phyloP scores from a whole-genome alignment of 441 rosid species.

The Macaranga tanarius region DNA sequence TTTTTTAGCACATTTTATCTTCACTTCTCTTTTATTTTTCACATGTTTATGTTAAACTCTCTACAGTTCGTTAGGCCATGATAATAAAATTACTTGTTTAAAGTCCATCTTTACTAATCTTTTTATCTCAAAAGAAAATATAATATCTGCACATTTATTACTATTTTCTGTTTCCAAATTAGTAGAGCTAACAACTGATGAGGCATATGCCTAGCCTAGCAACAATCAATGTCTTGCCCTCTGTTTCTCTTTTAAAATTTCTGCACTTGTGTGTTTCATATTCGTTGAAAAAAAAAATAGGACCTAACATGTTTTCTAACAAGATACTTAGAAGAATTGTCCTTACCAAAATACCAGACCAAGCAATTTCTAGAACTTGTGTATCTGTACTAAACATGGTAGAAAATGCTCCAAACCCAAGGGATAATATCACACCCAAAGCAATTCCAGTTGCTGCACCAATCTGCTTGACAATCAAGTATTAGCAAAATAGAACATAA shows the following conservation, averaged over 20 bases:
- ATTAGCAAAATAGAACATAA: slow-evolving; percentile 13
- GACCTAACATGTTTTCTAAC: neutral
- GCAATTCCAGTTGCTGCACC: slow-evolving; percentile 73
- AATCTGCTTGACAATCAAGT: slow-evolving; percentile 47
- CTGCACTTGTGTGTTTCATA: neutral
- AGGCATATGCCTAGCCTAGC: neutral
- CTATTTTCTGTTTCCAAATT: neutral
- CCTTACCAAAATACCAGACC: slow-evolving; percentile 75
- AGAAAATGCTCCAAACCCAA: slow-evolving; percentile 75
- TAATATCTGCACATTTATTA: neutral
- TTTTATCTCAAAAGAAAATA: too few relatives aligned
- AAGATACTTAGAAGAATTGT: slow-evolving; percentile 8
- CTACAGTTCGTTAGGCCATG: neutral
- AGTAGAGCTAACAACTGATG: neutral
- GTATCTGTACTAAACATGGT: slow-evolving; percentile 70
- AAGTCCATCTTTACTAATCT: neutral
- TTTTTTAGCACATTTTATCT: neutral
- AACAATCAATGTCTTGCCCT: neutral
- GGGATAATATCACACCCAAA: slow-evolving; percentile 61
- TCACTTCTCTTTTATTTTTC: neutral
- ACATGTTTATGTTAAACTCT: neutral
- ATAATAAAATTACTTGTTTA: too few relatives aligned
- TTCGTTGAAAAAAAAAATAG: neutral
- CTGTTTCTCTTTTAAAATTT: neutral
- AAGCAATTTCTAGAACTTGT: slow-evolving; percentile 74